phyloP scores from a whole-genome alignment of 2,329 filamentous ascomycete genomes.

The Amauroascus niger region DNA sequence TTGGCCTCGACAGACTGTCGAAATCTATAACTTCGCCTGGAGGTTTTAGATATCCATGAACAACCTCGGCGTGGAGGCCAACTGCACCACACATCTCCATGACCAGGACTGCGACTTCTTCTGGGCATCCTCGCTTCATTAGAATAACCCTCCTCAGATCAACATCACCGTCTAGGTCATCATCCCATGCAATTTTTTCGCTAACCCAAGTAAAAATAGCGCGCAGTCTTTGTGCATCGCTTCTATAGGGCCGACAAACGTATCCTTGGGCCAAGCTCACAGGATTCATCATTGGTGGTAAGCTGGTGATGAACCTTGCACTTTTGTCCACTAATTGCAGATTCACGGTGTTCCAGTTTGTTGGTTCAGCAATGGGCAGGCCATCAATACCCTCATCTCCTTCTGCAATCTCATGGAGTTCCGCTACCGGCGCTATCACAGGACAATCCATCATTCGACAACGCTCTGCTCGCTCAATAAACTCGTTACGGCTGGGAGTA shows the following conservation, averaged over 20 bases:
- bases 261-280: constrained; percentile 79
- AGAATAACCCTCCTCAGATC: constrained; percentile 79
- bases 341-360: constrained; percentile 70
- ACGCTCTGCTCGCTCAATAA: constrained; percentile 71
- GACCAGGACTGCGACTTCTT: constrained; percentile 82
- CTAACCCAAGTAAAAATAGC: constrained; percentile 97
- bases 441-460: constrained; percentile 93
- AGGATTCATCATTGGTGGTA: constrained; percentile 73
- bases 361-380: constrained; percentile 67
- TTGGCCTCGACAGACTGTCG: constrained; percentile 71
- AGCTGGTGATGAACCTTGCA: constrained; percentile 73
- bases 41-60: constrained; percentile 81
- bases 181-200: constrained; percentile 93
- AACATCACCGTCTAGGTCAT: constrained; percentile 66
- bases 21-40: constrained; percentile 77
- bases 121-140: constrained; percentile 69
- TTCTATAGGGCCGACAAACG: constrained; percentile 86
- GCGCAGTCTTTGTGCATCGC: constrained; percentile 81
- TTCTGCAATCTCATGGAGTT: constrained; percentile 72
- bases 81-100: constrained; percentile 89
- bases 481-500: constrained; percentile 80
- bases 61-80: constrained; percentile 75
- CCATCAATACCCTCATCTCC: constrained; percentile 86
- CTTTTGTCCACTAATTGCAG: constrained; percentile 89
- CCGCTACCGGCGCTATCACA: constrained; percentile 79